Evolutionary conservation across 345 rosid species (phyloP), one percentile per base, ranked within the genome.

Genomic region (Lepidium didymum): DNA sequence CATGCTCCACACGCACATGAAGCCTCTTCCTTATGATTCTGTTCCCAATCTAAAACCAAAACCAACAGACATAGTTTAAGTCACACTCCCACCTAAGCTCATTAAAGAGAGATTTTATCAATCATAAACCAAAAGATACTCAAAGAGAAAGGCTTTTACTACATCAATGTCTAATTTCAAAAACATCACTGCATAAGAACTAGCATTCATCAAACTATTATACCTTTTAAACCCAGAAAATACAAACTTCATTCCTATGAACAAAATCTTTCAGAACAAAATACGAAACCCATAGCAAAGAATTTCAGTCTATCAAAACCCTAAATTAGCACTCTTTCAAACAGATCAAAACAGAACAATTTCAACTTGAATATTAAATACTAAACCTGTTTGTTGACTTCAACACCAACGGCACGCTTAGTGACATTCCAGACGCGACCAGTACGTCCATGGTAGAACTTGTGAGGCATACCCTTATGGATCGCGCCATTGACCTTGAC

Each of bases 401-500:
- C 94, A 0, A 87, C 90, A 10, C 94, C 94, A 19, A 85, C 73
- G 72, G 94, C 88, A 18, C 88, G 91, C 73, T 87, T 87, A 76
- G 90, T 87, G 49, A 87, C 89, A 38, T 87, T 87, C 91, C 94
- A 87, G 76, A 85, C 78, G 27, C 82, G 80, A 7, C 94, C 94
- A 41, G 90, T 85, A 58, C 94, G 90, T 11, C 93, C 93, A 50
- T 84, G 88, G 72, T 84, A 87, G 82, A 85, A 87, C 78, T 87
- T 87, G 64, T 85, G 90, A 40, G 90, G 93, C 93, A 87, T 87
- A 33, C 94, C 94, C 79, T 87, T 85, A 76, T 87, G 90, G 15
- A 87, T 60, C 53, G 90, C 88, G 44, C 90, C 91, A 63, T 87
- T 87, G 19, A 87, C 91, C 79, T 87, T 85, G 55, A 87, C 55